phyloP scores from a whole-genome alignment of 345 rosid genomes.

The Camelina sativa region DNA sequence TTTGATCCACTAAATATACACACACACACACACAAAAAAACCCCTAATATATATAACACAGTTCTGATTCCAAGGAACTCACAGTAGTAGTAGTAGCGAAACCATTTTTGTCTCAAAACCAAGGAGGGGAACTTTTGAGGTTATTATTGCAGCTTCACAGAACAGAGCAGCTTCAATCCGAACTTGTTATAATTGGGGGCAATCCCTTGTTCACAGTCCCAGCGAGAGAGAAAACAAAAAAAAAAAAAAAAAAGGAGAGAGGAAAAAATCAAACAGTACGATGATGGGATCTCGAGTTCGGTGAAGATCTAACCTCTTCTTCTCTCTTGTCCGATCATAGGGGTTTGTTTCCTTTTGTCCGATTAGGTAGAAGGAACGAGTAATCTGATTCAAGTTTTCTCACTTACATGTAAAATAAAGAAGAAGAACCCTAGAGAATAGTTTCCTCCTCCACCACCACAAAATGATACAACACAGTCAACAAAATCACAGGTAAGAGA shows the following conservation, averaged over 20 bases:
- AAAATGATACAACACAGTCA: not conserved
- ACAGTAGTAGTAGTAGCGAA: slow-evolving; percentile 5
- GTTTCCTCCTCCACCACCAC: not conserved
- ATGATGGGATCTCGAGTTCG: slow-evolving; percentile 39
- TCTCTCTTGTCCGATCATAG: slow-evolving; percentile 20
- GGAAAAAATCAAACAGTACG: slow-evolving; percentile 16
- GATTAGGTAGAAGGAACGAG: slow-evolving; percentile 22
- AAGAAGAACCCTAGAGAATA: slow-evolving; percentile 39
- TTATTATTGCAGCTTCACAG: slow-evolving; percentile 4
- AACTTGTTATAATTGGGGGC: too few species aligned
- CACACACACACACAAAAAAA: not conserved
- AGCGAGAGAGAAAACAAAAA: not conserved
- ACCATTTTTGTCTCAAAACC: slow-evolving; percentile 1
- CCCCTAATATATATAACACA: not conserved
- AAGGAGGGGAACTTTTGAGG: not conserved
- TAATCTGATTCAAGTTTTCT: slow-evolving; percentile 10
- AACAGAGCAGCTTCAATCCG: not conserved
- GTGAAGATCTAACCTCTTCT: slow-evolving; percentile 39
- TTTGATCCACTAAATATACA: not conserved
- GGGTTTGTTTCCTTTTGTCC: not conserved
- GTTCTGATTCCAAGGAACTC: slow-evolving; percentile 14
- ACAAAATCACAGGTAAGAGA: not conserved
- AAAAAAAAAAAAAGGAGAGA: not conserved
- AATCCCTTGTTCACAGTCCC: too few species aligned
- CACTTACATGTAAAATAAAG: slow-evolving; percentile 1